phyloP scores from a whole-genome alignment of 805 yeast species.

The Candida taoyuanica region DNA sequence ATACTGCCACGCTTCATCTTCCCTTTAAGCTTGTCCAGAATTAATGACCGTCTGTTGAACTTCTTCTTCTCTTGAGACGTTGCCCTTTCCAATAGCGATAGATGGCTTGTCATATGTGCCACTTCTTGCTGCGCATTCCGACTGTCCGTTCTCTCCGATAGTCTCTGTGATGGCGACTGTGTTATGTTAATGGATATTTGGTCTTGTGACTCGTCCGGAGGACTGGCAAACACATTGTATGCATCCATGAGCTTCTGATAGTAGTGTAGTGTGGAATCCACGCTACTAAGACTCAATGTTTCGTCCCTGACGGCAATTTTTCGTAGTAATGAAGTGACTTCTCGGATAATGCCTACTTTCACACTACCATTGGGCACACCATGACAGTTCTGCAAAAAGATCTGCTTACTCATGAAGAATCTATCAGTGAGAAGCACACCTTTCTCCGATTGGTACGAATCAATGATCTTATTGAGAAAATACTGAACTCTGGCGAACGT shows the following conservation, averaged over 20 bases:
- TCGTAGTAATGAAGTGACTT: conserved; percentile 15
- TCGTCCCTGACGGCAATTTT: conserved; percentile 11
- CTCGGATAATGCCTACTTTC: conserved; percentile 24
- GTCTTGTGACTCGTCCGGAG: conserved; percentile 1
- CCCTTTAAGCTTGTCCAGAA: conserved; percentile 9
- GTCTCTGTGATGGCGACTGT: conserved; percentile 1
- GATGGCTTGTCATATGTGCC: not conserved
- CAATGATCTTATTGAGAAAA: conserved; percentile 13
- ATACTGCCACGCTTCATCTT: conserved; percentile 8
- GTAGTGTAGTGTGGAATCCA: conserved; percentile 19
- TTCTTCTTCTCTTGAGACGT: conserved; percentile 1
- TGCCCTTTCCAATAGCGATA: not conserved
- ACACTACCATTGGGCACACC: conserved; percentile 23
- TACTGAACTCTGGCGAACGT: conserved; percentile 12
- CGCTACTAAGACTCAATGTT: conserved; percentile 1
- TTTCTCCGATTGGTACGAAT: conserved; percentile 18
- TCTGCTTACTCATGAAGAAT: conserved; percentile 15
- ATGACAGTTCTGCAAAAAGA: conserved; percentile 8
- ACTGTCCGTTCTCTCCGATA: conserved; percentile 2
- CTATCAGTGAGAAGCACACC: conserved; percentile 17
- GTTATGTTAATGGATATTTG: conserved; percentile 1
- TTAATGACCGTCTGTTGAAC: conserved; percentile 3
- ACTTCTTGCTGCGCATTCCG: not conserved
- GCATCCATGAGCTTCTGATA: conserved; percentile 25
- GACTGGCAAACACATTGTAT: conserved; percentile 17